A percentile compares a stretch with the other conserved stretches of the same genome.
These are phyloP conservation scores for Detonula confervacea DNA, from an alignment of 352 stramenopile genomes.

Conservation along the genomic window DNA sequence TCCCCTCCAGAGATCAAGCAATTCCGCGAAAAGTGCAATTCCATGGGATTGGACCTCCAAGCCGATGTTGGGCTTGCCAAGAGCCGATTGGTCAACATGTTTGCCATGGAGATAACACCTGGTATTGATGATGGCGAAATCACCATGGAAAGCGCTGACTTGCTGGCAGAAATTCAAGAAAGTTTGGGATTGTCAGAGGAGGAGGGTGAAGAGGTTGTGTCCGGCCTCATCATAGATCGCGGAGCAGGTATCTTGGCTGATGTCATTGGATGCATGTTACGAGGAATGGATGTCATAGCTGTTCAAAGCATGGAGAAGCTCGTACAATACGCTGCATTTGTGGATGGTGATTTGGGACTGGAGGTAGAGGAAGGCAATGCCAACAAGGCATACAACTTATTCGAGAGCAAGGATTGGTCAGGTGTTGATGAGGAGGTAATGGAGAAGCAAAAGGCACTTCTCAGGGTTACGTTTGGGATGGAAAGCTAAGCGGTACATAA, in stretches of 20 bases:
- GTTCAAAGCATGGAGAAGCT: conserved; percentile 74
- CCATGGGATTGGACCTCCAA: conserved; percentile 78
- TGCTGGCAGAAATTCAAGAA: conserved; percentile 80
- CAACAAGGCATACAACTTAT: conserved; percentile 74
- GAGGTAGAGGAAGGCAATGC: conserved; percentile 65
- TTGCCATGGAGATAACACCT: conserved; percentile 75
- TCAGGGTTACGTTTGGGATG: conserved; percentile 58
- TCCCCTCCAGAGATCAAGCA: conserved; percentile 66
- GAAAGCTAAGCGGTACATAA: not conserved
- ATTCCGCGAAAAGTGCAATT: conserved; percentile 84
- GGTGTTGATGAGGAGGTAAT: conserved; percentile 60
- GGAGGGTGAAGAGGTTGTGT: conserved; percentile 74
- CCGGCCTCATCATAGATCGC: conserved; percentile 58
- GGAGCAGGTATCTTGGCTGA: conserved; percentile 56
- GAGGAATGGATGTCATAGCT: conserved; percentile 68
- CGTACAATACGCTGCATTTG: conserved; percentile 76
- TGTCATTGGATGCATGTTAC: conserved; percentile 64
- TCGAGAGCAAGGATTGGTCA: conserved; percentile 75
- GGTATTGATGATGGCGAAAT: conserved; percentile 78
- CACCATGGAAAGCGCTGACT: conserved; percentile 69
- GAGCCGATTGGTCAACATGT: conserved; percentile 69
- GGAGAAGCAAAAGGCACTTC: conserved; percentile 66
- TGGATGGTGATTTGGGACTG: conserved; percentile 74
- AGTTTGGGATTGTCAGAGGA: conserved; percentile 73
- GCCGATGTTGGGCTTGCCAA: conserved; percentile 77